Base-by-base conservation (phyloP, 73 alveolate genomes). In the Paramecium sonneborni region DNA sequence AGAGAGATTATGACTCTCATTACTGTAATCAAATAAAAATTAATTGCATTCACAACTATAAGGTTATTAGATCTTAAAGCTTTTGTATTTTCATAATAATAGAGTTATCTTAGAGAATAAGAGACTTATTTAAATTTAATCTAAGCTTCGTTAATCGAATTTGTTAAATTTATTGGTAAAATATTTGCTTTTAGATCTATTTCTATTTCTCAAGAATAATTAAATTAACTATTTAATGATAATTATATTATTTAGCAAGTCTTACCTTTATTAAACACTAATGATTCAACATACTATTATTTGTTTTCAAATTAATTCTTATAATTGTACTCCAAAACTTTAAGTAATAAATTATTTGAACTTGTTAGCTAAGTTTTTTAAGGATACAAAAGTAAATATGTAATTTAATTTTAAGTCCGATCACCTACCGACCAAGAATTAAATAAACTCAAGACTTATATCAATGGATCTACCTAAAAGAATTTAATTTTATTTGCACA, bases 21-120 rank as follows among this genome's bases (percentile, higher is more conserved):
- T 5, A 74, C 87, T 74, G 87, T 74, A 32, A 74, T 74, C n/a
- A 74, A 74, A 34, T 34, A 74, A 74, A 74, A 74, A 74, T 74
- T 74, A 21, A 30, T 35, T 4, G 87, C 87, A 35, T 35, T 32
- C 28, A 74, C 87, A 35, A 74, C 87, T 32, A 74, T 74, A 4
- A 12, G 87, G 0, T 74, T 74, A 74, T 20, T 74, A 43, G 87
- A 74, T 74, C 57, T 74, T 11, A 74, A 74, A 20, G 87, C 87
- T 30, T 74, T 74, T 74, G 87, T 74, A 32, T 74, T 74, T 74
- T 74, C 87, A 14, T 74, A 74, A 38, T 38, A 74, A 74, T 74
- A 74, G 10, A 74, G 57, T 38, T 74, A 74, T 38, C 46, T 74
- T 1, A 74, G 58, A 18, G 87, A 74, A 21, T 38, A 74, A 10